phyloP scores from a whole-genome alignment of 2,329 filamentous ascomycete species.

The Biscogniauxia mediterranea region DNA sequence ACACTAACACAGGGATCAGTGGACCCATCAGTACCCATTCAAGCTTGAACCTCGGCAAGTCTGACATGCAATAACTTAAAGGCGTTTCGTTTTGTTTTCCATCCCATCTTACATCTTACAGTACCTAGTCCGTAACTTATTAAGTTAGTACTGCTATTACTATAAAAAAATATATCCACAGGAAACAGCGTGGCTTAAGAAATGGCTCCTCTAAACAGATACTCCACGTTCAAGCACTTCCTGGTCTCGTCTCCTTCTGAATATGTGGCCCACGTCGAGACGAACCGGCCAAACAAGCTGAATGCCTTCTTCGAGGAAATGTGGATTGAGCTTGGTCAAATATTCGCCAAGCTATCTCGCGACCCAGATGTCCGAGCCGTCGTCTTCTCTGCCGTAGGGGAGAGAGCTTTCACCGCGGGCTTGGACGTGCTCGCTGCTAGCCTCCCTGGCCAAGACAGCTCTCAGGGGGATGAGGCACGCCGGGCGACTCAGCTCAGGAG shows the following conservation, averaged over 20 bases:
- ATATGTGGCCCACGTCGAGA: conserved; percentile 86
- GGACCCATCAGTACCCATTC: neutral
- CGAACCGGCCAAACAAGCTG: conserved; percentile 81
- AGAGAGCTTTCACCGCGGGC: conserved; percentile 81
- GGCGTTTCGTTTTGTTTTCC: neutral
- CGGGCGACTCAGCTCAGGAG: conserved; percentile 61
- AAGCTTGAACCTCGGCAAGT: conserved; percentile 3
- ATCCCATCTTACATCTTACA: neutral
- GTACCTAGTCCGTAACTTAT: no score
- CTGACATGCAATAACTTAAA: neutral
- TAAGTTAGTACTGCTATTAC: neutral
- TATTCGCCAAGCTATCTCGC: conserved; percentile 71
- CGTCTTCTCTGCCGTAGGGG: conserved; percentile 76
- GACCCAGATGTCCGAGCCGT: conserved; percentile 74
- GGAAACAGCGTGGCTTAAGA: conserved; percentile 18
- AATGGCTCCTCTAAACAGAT: conserved; percentile 29
- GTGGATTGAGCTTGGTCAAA: conserved; percentile 75
- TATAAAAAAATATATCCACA: neutral
- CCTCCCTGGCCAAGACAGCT: conserved; percentile 37
- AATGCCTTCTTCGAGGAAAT: conserved; percentile 85
- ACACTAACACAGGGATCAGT: neutral
- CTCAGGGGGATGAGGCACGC: conserved; percentile 58
- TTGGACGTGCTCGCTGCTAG: conserved; percentile 76
- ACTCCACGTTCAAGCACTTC: conserved; percentile 63
- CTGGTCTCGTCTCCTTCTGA: conserved; percentile 68